Evolutionary conservation across 164 flowering plant genomes (phyloP), one percentile per base, ranked within the genome.

Genomic region (Dillenia turbinata): DNA sequence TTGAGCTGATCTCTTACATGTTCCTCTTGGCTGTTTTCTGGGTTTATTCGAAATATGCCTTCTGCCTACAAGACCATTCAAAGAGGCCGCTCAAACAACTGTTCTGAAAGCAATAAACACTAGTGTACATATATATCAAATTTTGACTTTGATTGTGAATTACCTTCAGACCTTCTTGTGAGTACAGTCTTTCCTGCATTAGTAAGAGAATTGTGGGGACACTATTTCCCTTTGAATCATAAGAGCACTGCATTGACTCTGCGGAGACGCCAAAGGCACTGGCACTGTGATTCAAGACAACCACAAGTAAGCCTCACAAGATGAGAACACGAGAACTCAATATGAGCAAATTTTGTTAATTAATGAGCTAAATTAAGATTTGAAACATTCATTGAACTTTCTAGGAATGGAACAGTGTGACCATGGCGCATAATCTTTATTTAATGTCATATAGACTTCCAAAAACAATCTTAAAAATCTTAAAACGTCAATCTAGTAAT

Each of bases 201-300:
- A 89, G 79, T 69, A 94, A 71, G 47, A 94, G 89, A 61, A 94
- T 91, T 0, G 90, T 85, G 0, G 99, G 99, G 15, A 94, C 88
- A 57, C 99, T 91, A 52, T 91, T 88, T 44, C 97, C 96, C 74
- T 72, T 85, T 15, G 86, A 66, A 68, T 89, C 97, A 61, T 67
- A 88, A 47, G 89, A 88, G 52, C 93, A 88, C 55, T 94, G 97
- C 99, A 94, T 91, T 17, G 99, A 91, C 64, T 85, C 90, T 1
- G 96, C 87, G 5, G 97, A 91, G 62, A 94, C 97, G 1, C 98
- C 98, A 76, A 90, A 90, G 45, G 89, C 98, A 54, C 92, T 90
- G 10, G 84, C 85, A 77, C 98, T 94, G 73, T 52, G 44, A 64
- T 44, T 12, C 56, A 45, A 22, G 9, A 60, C 17, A 44, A 40